Evolutionary conservation across 768 basidiomycete genomes (phyloP).

Genomic region (Mycena latifolia): DNA sequence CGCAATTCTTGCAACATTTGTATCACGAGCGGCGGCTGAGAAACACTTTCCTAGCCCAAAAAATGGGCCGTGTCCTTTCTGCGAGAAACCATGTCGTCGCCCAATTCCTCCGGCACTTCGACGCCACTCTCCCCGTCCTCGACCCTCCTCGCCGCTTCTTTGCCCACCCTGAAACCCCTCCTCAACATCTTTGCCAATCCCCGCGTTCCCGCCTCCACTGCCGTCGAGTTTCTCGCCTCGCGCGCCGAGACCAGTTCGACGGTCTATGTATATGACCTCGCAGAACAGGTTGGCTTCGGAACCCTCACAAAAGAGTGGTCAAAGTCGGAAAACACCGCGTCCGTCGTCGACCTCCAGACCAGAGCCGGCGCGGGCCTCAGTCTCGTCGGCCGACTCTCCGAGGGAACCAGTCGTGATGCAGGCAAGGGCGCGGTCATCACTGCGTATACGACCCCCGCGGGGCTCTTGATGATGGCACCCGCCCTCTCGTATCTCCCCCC

Average conservation of each 20-base stretch:
- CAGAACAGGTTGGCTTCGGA: constrained; percentile 88
- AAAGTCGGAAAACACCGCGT: constrained; percentile 56
- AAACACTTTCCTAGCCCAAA: too few relatives aligned
- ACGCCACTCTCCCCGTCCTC: constrained; percentile 54
- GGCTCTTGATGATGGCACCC: constrained; percentile 86
- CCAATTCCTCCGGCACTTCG: constrained; percentile 49
- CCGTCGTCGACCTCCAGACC: constrained; percentile 81
- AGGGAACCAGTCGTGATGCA: constrained; percentile 80
- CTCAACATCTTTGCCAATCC: constrained; percentile 56
- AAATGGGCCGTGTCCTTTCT: too few relatives aligned
- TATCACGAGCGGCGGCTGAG: too few relatives aligned
- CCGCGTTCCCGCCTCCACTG: constrained; percentile 65
- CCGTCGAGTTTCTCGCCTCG: constrained; percentile 79
- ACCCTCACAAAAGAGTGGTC: constrained; percentile 77
- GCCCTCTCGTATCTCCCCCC: constrained; percentile 80
- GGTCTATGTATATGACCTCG: constrained; percentile 87
- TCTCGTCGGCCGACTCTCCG: constrained; percentile 83
- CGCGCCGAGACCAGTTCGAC: constrained; percentile 67
- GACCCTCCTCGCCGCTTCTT: background rate
- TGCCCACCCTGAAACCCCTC: constrained; percentile 46
- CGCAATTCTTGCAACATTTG: too few relatives aligned
- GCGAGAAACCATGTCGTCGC: constrained; percentile 36
- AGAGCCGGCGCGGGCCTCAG: constrained; percentile 87
- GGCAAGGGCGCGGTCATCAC: constrained; percentile 72
- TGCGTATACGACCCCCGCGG: constrained; percentile 86